A percentile compares a stretch with the other conserved stretches of the same genome.
Conservation (phyloP, 805 yeast species). For the Starmerella powellii region DNA sequence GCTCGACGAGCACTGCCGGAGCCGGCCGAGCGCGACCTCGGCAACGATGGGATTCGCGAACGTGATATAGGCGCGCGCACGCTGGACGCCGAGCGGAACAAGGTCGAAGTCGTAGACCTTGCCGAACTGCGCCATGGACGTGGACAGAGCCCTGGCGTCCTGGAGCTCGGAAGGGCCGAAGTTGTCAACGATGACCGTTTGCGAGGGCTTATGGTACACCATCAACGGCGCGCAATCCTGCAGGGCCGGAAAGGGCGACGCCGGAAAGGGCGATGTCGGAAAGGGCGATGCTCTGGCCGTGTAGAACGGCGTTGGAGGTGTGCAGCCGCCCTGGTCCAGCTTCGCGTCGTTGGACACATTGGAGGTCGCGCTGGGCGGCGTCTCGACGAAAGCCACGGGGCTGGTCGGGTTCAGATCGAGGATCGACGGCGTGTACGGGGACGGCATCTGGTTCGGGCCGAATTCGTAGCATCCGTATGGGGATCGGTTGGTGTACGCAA, state of each 20-base stretch:
- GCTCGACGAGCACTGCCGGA: conserved; percentile 5
- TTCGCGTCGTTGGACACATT: no score
- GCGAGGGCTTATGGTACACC: conserved; percentile 11
- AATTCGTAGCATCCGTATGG: not conserved
- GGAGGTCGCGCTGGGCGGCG: no score
- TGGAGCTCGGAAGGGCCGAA: conserved; percentile 1
- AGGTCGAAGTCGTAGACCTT: conserved; percentile 11
- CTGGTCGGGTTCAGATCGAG: no score
- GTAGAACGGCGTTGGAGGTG: no score
- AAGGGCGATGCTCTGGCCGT: no score
- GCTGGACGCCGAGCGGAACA: conserved; percentile 2
- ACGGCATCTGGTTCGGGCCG: not conserved
- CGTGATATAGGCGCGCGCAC: conserved; percentile 15
- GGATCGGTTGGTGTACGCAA: not conserved
- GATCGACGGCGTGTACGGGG: not conserved
- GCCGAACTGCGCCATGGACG: conserved; percentile 13
- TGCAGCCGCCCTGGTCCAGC: no score
- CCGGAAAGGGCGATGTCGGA: no score
- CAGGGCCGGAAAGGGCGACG: no score
- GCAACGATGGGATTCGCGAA: conserved; percentile 14
- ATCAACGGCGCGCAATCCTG: not conserved
- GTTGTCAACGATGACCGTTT: conserved; percentile 17
- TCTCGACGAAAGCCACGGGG: no score
- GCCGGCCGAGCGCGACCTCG: conserved; percentile 7
- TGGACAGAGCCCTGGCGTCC: conserved; percentile 5